Base-by-base conservation (phyloP, 257 asterid genomes). In the Solanum chiquidenum region DNA sequence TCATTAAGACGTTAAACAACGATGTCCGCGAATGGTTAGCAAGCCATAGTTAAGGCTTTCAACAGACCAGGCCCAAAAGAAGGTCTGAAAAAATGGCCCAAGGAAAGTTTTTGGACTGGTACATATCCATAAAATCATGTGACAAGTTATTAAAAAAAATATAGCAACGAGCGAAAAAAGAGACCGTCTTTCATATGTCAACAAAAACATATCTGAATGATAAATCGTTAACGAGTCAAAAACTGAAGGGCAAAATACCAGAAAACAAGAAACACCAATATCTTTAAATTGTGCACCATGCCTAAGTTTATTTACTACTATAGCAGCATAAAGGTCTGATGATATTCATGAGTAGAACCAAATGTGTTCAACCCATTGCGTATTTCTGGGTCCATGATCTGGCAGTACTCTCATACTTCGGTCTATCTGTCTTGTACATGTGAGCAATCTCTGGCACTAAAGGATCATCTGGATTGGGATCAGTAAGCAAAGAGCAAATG, bases 361-460 rank as follows among this genome's bases (percentile, higher is more conserved):
- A 31, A 80, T 18, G 42, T 82, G 42, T 87, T 89, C 92, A 95
- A 21, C 95, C 96, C 97, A 93, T 94, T 29, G 95, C 98, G 52
- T 93, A 94, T 89, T 94, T 94, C 93, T 93, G 97, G 75, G 98
- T 95, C 98, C 98, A 95, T 62, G 94, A 88, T 74, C 96, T 94
- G 23, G 97, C 98, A 25, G 97, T 95, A 77, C 91, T 87, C 91
- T 94, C 98, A 13, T 95, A 95, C 94, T 94, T 94, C 69, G 84
- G 87, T 87, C 91, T 93, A 60, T 95, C 95, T 1, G 92, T 93
- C 95, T 93, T 95, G 94, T 95, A 95, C 89, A 87, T 90, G 89
- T 94, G 94, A 87, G 98, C 98, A 77, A 95, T 94, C 91, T 95
- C 98, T 4, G 98, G 98, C 77, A 94, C 98, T 34, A 95, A 95